These are phyloP conservation scores for Shiraia sp. DNA, from an alignment of 2,329 filamentous ascomycete genomes.

Conservation along the genomic window DNA sequence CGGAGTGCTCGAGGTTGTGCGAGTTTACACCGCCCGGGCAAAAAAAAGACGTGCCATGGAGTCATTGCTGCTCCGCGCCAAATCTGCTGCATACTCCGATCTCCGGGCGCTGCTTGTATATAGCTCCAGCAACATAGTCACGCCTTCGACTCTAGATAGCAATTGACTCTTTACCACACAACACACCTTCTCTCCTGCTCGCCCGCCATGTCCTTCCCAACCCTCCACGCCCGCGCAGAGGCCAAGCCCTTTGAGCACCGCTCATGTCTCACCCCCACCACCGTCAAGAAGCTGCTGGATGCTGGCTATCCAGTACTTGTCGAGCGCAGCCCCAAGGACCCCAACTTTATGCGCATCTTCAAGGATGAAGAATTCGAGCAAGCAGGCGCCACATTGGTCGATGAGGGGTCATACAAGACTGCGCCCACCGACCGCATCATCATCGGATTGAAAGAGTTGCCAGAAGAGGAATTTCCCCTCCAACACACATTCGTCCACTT, in stretches of 20 bases:
- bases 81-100: slow-evolving; percentile 20
- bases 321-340: slow-evolving; percentile 45
- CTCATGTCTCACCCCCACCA: slow-evolving; percentile 46
- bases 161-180: slow-evolving; percentile 14
- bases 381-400: slow-evolving; percentile 44
- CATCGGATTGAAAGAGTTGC: slow-evolving; percentile 49
- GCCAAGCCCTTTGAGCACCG: slow-evolving; percentile 48
- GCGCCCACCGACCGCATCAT: slow-evolving; percentile 46
- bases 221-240: slow-evolving; percentile 48
- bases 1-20: slow-evolving; percentile 17
- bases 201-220: slow-evolving; percentile 39
- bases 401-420: slow-evolving; percentile 43
- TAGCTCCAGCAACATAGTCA: slow-evolving; percentile 1
- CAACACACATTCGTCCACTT: slow-evolving; percentile 48
- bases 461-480: slow-evolving; percentile 44
- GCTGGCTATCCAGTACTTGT: slow-evolving; percentile 47
- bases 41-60: slow-evolving; percentile 27
- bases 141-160: slow-evolving; percentile 1
- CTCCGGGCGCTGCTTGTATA: slow-evolving; percentile 8
- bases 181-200: not conserved
- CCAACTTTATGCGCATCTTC: slow-evolving; percentile 47
- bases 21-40: slow-evolving; percentile 13
- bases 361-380: slow-evolving; percentile 46
- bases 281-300: slow-evolving; percentile 46
- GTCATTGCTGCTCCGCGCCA: slow-evolving; percentile 25